Evolutionary conservation across 2,329 filamentous ascomycete species (phyloP), one percentile per base, ranked within the genome.

Genomic region (Penicillium sp.): DNA sequence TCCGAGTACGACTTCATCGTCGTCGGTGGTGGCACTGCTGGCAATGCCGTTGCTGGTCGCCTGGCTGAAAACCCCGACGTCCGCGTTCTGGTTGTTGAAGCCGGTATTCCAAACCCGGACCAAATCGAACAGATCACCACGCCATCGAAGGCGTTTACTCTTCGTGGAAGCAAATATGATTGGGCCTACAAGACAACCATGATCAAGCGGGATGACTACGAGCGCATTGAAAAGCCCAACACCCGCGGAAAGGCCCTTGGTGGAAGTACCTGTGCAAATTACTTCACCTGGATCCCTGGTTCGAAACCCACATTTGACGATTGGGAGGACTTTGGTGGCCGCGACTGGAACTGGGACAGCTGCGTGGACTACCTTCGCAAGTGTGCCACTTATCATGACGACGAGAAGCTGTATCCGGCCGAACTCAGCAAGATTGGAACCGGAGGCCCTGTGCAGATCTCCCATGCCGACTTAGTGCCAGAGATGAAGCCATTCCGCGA

Each of bases 101-200:
- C 52, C 3, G 52, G 52, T n/a, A 34, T 73, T 50, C 21, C 37
- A 10, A 78, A 81, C 59, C 75, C 81, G 0, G 65, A 73, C 10
- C 68, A 81, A 6, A 65, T 81, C 17, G 70, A 76, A 7, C 73
- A 78, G 20, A 84, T 85, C 63, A 80, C 72, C 4, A 85, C 83
- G 1, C 83, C 83, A 1, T 77, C 80, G 0, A 67, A 68, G 4
- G 83, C 82, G 26, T 80, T 85, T 56, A 75, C 78, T 6, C 75
- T 84, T 0, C 77, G 82, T 13, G 76, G 75, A 29, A 80, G 79
- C 62, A 68, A 83, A 32, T 42, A 32, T 36, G 36, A 34, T 7
- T 85, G 81, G 81, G 72, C 72, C 0, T 86, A 84, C 69, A 84
- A 85, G 70, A 81, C 80, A 1, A 84, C 80, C 24, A 77, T 86